Percentiles rank a stretch among this genome's conserved stretches.
Conservation (phyloP, 106 monocot genomes). For the Vanilla planifolia region DNA sequence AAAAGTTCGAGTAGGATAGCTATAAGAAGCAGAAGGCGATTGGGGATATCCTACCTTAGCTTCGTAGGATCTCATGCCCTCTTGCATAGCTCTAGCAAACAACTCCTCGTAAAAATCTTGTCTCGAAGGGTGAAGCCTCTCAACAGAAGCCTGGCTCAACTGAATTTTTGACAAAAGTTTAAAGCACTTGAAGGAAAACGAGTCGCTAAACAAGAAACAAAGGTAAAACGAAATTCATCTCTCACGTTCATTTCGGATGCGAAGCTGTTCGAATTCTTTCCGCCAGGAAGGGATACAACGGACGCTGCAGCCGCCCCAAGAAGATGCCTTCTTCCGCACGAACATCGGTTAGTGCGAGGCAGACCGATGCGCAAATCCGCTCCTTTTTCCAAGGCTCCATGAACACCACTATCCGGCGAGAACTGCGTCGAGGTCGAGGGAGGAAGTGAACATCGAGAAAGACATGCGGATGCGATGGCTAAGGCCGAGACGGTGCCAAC, state of each 20-base stretch:
- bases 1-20: no score
- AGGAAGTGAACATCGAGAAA: no score
- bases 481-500: no score
- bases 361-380: not conserved
- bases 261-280: not conserved
- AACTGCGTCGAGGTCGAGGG: no score
- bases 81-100: constrained; percentile 38
- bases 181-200: not conserved
- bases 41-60: constrained; percentile 42
- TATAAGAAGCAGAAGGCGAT: no score
- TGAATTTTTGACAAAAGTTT: not conserved
- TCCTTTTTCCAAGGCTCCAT: not conserved
- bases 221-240: no score
- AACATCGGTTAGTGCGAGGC: not conserved
- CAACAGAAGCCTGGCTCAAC: constrained; percentile 18
- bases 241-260: not conserved
- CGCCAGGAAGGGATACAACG: not conserved
- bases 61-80: constrained; percentile 58
- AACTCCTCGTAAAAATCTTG: constrained; percentile 76
- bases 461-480: no score
- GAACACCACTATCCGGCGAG: no score
- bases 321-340: constrained; percentile 8
- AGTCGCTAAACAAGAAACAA: not conserved
- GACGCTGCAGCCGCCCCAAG: not conserved
- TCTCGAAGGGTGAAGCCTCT: constrained; percentile 37